Evolutionary conservation across 2,329 filamentous ascomycete species (phyloP).

Genomic region (Colletotrichum plurivorum): DNA sequence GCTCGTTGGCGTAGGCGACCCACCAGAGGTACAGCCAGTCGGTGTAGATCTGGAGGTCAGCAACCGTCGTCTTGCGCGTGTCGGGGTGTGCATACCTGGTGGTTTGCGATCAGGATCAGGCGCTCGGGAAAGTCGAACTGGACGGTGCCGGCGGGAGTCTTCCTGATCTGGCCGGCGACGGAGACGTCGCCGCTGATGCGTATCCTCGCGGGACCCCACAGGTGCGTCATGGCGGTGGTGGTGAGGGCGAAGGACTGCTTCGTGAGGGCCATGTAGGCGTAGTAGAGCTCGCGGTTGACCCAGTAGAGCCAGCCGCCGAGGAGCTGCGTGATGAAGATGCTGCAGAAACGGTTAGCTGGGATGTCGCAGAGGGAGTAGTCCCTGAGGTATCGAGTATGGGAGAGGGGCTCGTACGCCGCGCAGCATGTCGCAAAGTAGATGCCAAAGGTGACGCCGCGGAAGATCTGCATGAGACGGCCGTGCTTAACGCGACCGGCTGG

Average conservation of each 20-base stretch:
- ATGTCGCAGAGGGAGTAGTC: neutral
- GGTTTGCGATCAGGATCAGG: slow-evolving; percentile 87
- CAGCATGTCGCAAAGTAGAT: slow-evolving; percentile 67
- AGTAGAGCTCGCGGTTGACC: slow-evolving; percentile 82
- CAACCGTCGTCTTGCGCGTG: too few relatives aligned
- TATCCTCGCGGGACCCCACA: slow-evolving; percentile 88
- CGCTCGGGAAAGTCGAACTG: slow-evolving; percentile 86
- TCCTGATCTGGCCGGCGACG: slow-evolving; percentile 80
- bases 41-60: slow-evolving; percentile 76
- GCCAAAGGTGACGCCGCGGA: slow-evolving; percentile 66
- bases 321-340: slow-evolving; percentile 79
- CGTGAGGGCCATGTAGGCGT: slow-evolving; percentile 88
- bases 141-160: slow-evolving; percentile 79
- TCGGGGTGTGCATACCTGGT: slow-evolving; percentile 70
- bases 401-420: slow-evolving; percentile 59
- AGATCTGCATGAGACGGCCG: slow-evolving; percentile 62
- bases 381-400: too few relatives aligned
- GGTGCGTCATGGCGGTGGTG: slow-evolving; percentile 84
- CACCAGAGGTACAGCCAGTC: slow-evolving; percentile 96
- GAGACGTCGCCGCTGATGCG: slow-evolving; percentile 87
- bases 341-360: slow-evolving; percentile 48
- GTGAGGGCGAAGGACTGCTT: slow-evolving; percentile 87
- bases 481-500: slow-evolving; percentile 70
- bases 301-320: slow-evolving; percentile 83
- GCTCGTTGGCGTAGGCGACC: slow-evolving; percentile 85